Evolutionary conservation across 148 eudicot species (phyloP), one percentile per base, ranked within the genome.

Genomic region (Heliosperma pusillum): DNA sequence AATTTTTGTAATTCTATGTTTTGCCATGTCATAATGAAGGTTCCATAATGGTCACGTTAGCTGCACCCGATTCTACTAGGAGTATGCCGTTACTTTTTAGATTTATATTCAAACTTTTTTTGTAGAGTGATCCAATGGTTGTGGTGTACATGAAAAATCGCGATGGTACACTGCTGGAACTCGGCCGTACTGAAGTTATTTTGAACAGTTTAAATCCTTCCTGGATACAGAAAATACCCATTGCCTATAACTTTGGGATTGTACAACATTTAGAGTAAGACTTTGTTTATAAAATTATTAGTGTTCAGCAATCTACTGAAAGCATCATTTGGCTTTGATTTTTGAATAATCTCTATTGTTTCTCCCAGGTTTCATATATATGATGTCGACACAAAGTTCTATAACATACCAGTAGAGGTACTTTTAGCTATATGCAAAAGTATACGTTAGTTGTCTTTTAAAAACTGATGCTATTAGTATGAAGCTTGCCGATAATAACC

Each of bases 161-260:
- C 68, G 87, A 88, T 78, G 97, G 96, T 24, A 79, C 65, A 52
- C 90, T 92, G 29, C 86, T 84, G 70, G 97, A 94, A 84, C 78
- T 92, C 75, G 98, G 98, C 44, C 98, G 98, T n/a, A 94, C 98
- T 4, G 97, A 94, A 82, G 98, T 94, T 30, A 85, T 94, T 62
- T 62, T 89, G 88, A 92, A 94, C 87, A 85, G 67, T 72, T 76
- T 94, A 79, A 85, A 87, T 79, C 98, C 98, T 72, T 72, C 47
- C 61, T 94, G 97, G 97, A 92, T 94, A 73, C 72, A 76, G 73
- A 92, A 94, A 78, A 83, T 90, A 44, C 78, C 84, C 76, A 76
- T 87, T 53, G 70, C 85, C 20, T 92, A 92, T 76, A 96, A 92
- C 66, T 94, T 94, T 88, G 98, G 92, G 85, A 86, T 85, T 72